A percentile compares a stretch with the other conserved stretches of the same genome.
phyloP scores from a whole-genome alignment of 139 green algal species.

The Coelastrella sp. region DNA sequence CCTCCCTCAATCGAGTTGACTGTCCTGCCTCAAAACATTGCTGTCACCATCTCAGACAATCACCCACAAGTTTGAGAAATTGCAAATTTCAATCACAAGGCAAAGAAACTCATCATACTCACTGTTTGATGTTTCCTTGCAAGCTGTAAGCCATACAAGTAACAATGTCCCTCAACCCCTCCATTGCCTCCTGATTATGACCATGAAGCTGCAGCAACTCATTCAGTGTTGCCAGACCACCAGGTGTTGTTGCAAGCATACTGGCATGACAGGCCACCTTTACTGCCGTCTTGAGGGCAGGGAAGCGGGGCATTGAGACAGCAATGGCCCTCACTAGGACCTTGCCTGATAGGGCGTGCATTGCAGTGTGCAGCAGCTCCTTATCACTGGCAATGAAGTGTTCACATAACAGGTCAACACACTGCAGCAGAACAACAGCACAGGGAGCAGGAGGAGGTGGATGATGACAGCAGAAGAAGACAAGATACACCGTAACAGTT shows the following conservation, averaged over 20 bases:
- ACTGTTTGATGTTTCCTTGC: slow-evolving; percentile 41
- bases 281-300: slow-evolving; percentile 44
- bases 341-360: slow-evolving; percentile 31
- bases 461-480: not conserved
- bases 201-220: slow-evolving; percentile 51
- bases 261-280: slow-evolving; percentile 28
- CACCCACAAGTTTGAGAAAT: not conserved
- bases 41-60: not conserved
- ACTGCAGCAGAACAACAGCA: not conserved
- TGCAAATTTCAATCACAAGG: not conserved
- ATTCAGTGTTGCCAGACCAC: slow-evolving; percentile 35
- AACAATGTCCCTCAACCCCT: slow-evolving; percentile 35
- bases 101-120: not conserved
- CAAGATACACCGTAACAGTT: not conserved
- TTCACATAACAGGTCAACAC: slow-evolving; percentile 48
- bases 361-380: slow-evolving; percentile 8
- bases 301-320: slow-evolving; percentile 46
- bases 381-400: slow-evolving; percentile 22
- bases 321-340: slow-evolving; percentile 37
- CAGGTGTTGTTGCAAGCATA: slow-evolving; percentile 5
- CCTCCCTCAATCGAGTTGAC: too few species aligned
- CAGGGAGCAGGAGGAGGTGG: not conserved
- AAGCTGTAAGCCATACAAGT: slow-evolving; percentile 42
- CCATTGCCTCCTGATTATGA: slow-evolving; percentile 29
- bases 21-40: not conserved